Evolutionary conservation across 495 filamentous ascomycete species (phyloP).

Genomic region (Astrothelium subdiscretum): DNA sequence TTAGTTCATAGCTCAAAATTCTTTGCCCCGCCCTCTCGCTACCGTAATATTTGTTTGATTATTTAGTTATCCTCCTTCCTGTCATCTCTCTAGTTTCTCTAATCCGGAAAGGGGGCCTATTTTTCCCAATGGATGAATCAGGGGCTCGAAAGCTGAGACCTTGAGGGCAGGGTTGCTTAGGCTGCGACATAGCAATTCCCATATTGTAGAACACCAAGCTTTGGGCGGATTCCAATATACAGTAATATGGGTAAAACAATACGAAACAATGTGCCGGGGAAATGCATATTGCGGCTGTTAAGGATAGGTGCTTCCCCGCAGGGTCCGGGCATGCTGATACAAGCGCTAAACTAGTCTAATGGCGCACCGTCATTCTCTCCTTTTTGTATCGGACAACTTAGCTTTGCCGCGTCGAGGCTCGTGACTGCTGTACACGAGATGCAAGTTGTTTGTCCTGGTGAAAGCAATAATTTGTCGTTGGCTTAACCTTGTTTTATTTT

Average conservation of each 20-base stretch:
- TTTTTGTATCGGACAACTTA: too few species aligned
- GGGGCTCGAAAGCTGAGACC: neutral
- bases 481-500: too few species aligned
- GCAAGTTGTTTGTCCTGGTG: too few species aligned
- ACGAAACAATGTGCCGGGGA: neutral
- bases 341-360: too few species aligned
- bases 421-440: too few species aligned
- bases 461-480: too few species aligned
- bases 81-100: neutral
- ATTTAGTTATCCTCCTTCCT: slow-evolving; percentile 1
- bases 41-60: slow-evolving; percentile 4
- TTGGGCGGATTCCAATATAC: neutral
- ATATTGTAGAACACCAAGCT: neutral
- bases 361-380: too few species aligned
- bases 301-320: neutral
- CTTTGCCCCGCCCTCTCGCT: slow-evolving; percentile 1
- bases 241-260: slow-evolving; percentile 1
- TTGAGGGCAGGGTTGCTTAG: neutral
- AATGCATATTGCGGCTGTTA: neutral
- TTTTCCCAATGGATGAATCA: slow-evolving; percentile 12
- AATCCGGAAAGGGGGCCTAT: slow-evolving; percentile 1
- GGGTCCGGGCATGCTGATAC: too few species aligned
- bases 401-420: too few species aligned
- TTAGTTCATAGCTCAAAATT: slow-evolving; percentile 13
- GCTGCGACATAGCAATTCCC: neutral